Conservation (phyloP, 148 eudicot species). For the Rhododendron simsii region DNA sequence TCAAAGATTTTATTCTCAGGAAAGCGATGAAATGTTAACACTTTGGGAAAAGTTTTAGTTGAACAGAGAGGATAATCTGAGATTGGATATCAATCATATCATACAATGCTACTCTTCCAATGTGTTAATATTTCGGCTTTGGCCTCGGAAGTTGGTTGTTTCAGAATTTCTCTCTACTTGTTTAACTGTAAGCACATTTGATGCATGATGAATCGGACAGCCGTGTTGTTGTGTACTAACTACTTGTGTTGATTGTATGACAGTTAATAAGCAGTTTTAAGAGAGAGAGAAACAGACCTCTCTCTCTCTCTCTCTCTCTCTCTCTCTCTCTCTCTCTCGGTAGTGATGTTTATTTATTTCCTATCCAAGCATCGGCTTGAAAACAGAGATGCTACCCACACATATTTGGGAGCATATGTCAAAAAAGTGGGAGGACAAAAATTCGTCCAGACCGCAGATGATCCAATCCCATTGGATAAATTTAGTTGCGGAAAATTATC, state of each 20-base stretch:
- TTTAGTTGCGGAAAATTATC: no score
- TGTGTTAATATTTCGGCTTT: background rate
- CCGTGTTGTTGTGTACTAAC: background rate
- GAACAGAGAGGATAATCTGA: background rate
- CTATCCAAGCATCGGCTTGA: no score
- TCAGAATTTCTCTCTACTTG: background rate
- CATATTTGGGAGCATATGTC: no score
- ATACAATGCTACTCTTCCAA: background rate
- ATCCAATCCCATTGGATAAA: no score
- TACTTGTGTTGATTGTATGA: background rate
- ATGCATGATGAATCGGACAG: background rate
- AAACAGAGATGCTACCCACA: no score
- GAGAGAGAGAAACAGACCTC: no score
- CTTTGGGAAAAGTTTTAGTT: background rate
- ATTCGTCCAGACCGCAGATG: no score
- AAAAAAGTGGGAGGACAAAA: no score
- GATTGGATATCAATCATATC: background rate
- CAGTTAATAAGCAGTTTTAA: background rate
- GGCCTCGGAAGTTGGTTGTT: background rate
- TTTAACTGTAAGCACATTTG: background rate
- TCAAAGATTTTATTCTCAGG: slow-evolving; percentile 55
- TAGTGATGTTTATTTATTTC: no score
- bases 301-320: no score
- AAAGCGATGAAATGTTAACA: slow-evolving; percentile 42
- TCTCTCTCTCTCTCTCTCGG: no score